Evolutionary conservation across 2,329 filamentous ascomycete species (phyloP), one percentile per base, ranked within the genome.

Genomic region (Botrytis porri): DNA sequence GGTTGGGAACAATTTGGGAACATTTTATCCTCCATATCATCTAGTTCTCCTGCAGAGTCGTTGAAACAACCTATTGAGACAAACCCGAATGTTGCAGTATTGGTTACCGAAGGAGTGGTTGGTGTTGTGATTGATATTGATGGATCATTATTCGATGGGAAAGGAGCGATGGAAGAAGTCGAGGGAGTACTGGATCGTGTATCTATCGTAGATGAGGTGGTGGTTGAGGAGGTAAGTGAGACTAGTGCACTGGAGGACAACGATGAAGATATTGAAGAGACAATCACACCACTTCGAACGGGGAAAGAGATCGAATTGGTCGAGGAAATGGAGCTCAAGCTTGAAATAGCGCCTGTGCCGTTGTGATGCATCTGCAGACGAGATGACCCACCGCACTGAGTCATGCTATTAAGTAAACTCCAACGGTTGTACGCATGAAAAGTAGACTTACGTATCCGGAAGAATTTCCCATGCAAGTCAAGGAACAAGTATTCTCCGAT

Each of bases 1-100:
- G 75, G 72, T 81, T 81, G 48, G 76, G 70, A 80, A 78, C 37
- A 82, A 70, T 43, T 78, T 78, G 3, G 78, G 79, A 51, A 82
- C 78, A 51, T 80, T 81, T 64, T 81, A 80, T 3, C 77, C 78
- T 39, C 25, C 62, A 63, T 67, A 76, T 25, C 62, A 63, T 67
- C 76, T 25, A 74, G 77, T 22, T 75, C 75, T n/a, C 48, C 63
- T 1, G 73, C 76, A 6, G 60, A 35, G 54, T 80, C 80, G 10
- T 71, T 70, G 76, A 77, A 82, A 74, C 81, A 82, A 69, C 80
- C 81, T 25, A 79, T 45, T 43, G 77, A 79, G 43, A 77, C 74
- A 77, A 81, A 82, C 8, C 79, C 78, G 25, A 75, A 75, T 37
- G 77, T 80, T 32, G 77, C 71, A 16, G 45, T 43, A 39, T 59